Percentiles rank a stretch among this genome's conserved stretches.
Evolutionary conservation across 2,329 filamentous ascomycete genomes (phyloP).

Genomic region (Neofusicoccum umdonicola): DNA sequence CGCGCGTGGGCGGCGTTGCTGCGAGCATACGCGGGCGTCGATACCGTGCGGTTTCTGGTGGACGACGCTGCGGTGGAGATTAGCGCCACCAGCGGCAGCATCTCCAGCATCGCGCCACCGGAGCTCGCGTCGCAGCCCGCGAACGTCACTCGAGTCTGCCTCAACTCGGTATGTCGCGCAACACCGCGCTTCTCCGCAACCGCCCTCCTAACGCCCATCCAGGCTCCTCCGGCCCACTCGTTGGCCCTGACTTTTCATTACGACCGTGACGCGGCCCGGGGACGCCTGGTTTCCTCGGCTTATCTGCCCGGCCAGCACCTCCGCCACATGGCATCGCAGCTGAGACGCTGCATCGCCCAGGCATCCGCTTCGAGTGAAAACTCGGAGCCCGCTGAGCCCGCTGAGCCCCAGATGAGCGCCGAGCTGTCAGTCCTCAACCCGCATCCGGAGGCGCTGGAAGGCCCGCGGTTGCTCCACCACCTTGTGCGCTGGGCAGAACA

Average conservation of each 20-base stretch:
- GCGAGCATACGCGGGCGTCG: slow-evolving; percentile 19
- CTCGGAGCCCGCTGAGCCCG: neutral
- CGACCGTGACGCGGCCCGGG: slow-evolving; percentile 2
- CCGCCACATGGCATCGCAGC: slow-evolving; percentile 16
- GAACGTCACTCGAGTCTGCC: slow-evolving; percentile 16
- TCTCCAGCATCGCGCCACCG: slow-evolving; percentile 13
- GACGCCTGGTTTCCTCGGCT: slow-evolving; percentile 4
- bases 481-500: slow-evolving; percentile 53
- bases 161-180: slow-evolving; percentile 10
- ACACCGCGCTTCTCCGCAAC: neutral
- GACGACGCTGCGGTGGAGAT: slow-evolving; percentile 17
- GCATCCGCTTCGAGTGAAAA: neutral
- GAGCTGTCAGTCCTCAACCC: slow-evolving; percentile 58
- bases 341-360: slow-evolving; percentile 12
- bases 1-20: slow-evolving; percentile 21
- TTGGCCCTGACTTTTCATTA: slow-evolving; percentile 9
- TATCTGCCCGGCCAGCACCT: slow-evolving; percentile 15
- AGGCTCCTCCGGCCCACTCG: neutral
- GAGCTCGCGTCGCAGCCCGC: neutral
- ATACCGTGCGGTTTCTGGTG: slow-evolving; percentile 18
- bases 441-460: slow-evolving; percentile 51
- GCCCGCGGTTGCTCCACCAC: slow-evolving; percentile 59
- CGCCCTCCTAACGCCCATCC: neutral
- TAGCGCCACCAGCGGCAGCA: slow-evolving; percentile 1
- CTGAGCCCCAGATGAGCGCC: neutral